Evolutionary conservation across 306 rosid genomes (phyloP).

Genomic region (Trichosanthes cucumerina): DNA sequence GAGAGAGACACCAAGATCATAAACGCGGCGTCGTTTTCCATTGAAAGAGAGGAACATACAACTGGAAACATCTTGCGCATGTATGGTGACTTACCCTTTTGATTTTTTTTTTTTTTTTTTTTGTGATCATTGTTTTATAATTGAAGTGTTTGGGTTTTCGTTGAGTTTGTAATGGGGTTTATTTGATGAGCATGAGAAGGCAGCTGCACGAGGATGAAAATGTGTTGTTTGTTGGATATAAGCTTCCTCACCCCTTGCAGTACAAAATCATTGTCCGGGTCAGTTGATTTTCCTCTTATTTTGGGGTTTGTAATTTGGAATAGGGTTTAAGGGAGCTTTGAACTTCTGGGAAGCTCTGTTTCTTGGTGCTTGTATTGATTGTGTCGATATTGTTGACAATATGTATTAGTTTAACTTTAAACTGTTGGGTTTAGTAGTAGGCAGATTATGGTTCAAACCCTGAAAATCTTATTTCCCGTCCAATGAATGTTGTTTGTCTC

Average conservation of each 20-base stretch:
- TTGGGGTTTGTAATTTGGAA: background rate
- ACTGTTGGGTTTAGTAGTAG: background rate
- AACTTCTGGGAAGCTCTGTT: background rate
- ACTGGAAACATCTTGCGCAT: constrained; percentile 86
- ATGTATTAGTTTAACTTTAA: background rate
- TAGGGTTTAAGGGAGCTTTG: background rate
- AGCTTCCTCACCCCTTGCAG: constrained; percentile 94
- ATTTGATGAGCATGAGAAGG: constrained; percentile 31
- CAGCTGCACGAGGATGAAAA: constrained; percentile 75
- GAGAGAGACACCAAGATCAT: constrained; percentile 95
- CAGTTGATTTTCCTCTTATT: constrained; percentile 11
- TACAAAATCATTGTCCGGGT: constrained; percentile 89
- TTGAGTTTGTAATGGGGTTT: background rate
- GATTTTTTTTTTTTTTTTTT: too few relatives aligned
- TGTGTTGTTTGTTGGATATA: constrained; percentile 90
- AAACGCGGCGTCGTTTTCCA: constrained; percentile 77
- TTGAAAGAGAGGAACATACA: constrained; percentile 95
- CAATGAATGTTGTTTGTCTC: background rate
- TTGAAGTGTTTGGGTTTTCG: background rate
- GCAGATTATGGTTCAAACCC: background rate
- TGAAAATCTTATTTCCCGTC: background rate
- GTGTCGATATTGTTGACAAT: background rate
- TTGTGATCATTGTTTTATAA: background rate
- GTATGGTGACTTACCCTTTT: constrained; percentile 18
- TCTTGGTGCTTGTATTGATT: background rate